A percentile compares a stretch with the other conserved stretches of the same genome.
Conservation (phyloP, 305 asterid species). For the Rubia peregrina region DNA sequence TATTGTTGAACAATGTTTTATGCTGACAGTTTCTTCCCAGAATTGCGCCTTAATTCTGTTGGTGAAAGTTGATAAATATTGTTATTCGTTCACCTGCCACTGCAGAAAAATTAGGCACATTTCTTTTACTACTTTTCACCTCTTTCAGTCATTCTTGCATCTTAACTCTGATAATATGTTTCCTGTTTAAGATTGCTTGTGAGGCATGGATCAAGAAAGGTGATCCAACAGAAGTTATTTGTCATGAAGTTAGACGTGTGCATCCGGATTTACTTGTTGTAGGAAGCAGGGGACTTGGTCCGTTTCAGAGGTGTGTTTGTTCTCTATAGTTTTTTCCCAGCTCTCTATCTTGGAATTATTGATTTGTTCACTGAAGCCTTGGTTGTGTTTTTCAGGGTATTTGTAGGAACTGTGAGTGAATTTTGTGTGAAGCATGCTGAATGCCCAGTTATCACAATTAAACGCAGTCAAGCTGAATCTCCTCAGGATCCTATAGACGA, state of each 20-base stretch:
- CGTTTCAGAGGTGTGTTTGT: conserved; percentile 62
- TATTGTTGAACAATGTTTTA: background rate
- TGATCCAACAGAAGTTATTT: conserved; percentile 71
- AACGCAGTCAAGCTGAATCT: conserved; percentile 56
- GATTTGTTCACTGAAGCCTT: conserved; percentile 1
- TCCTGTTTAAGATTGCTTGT: conserved; percentile 56
- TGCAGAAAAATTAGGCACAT: background rate
- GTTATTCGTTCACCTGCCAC: background rate
- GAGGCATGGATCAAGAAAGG: conserved; percentile 85
- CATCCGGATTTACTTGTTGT: conserved; percentile 76
- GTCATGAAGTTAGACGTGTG: conserved; percentile 57
- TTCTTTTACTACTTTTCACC: background rate
- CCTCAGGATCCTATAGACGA: conserved; percentile 84
- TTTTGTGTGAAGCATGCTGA: conserved; percentile 80
- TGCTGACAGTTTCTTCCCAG: background rate
- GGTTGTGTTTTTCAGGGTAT: conserved; percentile 46
- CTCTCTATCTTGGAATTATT: background rate
- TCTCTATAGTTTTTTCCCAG: background rate
- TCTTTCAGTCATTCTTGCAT: background rate
- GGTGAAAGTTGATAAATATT: background rate
- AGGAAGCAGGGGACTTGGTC: conserved; percentile 88
- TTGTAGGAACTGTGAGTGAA: conserved; percentile 91
- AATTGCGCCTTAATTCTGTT: background rate
- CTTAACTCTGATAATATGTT: background rate
- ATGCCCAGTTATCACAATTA: conserved; percentile 78